Conservation (phyloP, 2,329 filamentous ascomycete species). For the Diaporthe caulivora region DNA sequence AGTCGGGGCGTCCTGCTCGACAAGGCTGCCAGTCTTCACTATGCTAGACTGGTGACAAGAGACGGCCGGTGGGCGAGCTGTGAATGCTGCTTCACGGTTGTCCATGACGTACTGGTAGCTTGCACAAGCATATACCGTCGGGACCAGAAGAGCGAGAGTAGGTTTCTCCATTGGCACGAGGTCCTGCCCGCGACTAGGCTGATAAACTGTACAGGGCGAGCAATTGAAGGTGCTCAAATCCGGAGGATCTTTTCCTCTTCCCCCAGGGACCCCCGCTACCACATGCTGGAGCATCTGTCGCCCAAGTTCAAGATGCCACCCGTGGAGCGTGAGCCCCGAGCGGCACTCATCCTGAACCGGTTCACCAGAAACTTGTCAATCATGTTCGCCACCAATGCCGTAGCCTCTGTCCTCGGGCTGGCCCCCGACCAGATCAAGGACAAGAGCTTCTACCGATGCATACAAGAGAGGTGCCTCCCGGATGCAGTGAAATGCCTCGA, state of each 20-base stretch:
- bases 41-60: conserved; percentile 78
- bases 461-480: conserved; percentile 80
- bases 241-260: conserved; percentile 85
- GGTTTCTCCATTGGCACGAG: conserved; percentile 50
- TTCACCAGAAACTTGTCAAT: conserved; percentile 86
- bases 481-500: conserved; percentile 85
- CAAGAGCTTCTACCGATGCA: conserved; percentile 89
- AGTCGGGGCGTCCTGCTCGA: conserved; percentile 80
- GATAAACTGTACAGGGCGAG: conserved; percentile 69
- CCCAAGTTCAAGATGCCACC: conserved; percentile 79
- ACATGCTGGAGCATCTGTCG: conserved; percentile 89
- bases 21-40: conserved; percentile 86
- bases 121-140: conserved; percentile 83
- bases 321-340: conserved; percentile 80
- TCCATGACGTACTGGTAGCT: conserved; percentile 88
- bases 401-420: conserved; percentile 81
- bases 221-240: conserved; percentile 81
- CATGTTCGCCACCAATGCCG: conserved; percentile 87
- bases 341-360: conserved; percentile 86
- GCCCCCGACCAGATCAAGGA: conserved; percentile 76
- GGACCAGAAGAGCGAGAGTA: conserved; percentile 80
- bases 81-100: conserved; percentile 90
- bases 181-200: not conserved
- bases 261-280: conserved; percentile 85
- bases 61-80: conserved; percentile 81